phyloP scores from a whole-genome alignment of 352 stramenopile genomes.

The Aphanomyces astaci region DNA sequence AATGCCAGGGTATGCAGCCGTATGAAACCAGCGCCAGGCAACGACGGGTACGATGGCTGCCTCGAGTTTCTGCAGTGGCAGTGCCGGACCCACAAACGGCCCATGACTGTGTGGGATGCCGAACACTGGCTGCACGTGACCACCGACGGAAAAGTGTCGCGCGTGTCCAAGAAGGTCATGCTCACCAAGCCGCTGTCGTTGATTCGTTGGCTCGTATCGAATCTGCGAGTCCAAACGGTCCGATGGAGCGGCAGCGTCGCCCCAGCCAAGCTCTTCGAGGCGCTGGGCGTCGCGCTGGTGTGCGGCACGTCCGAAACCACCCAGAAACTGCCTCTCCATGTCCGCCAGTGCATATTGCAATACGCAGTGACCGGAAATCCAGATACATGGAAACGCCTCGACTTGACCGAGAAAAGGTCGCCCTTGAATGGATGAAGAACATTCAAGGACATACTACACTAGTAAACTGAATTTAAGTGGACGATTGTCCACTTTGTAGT shows the following conservation, averaged over 20 bases:
- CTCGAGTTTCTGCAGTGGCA: constrained; percentile 74
- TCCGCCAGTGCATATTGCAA: constrained; percentile 4
- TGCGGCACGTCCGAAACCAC: neutral
- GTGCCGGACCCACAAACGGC: constrained; percentile 32
- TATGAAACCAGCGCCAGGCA: constrained; percentile 68
- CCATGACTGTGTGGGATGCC: constrained; percentile 82
- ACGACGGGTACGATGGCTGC: constrained; percentile 84
- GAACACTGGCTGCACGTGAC: constrained; percentile 70
- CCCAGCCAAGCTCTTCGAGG: neutral
- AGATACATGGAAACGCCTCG: neutral
- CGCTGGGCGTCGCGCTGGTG: neutral
- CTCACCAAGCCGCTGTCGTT: constrained; percentile 4
- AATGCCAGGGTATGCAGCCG: constrained; percentile 84
- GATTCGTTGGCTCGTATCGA: constrained; percentile 8
- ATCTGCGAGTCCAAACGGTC: constrained; percentile 10
- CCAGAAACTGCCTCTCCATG: neutral
- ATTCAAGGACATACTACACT: neutral
- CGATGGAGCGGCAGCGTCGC: constrained; percentile 3
- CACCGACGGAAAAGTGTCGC: constrained; percentile 35
- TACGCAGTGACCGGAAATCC: neutral
- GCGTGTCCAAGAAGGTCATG: constrained; percentile 43
- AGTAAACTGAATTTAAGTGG: too few relatives aligned
- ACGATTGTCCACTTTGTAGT: too few relatives aligned
- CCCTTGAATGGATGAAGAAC: neutral
- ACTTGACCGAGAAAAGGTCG: neutral